A percentile compares a stretch with the other conserved stretches of the same genome.
Conservation (phyloP, 2,329 filamentous ascomycete genomes). For the Cytospora chrysosperma region DNA sequence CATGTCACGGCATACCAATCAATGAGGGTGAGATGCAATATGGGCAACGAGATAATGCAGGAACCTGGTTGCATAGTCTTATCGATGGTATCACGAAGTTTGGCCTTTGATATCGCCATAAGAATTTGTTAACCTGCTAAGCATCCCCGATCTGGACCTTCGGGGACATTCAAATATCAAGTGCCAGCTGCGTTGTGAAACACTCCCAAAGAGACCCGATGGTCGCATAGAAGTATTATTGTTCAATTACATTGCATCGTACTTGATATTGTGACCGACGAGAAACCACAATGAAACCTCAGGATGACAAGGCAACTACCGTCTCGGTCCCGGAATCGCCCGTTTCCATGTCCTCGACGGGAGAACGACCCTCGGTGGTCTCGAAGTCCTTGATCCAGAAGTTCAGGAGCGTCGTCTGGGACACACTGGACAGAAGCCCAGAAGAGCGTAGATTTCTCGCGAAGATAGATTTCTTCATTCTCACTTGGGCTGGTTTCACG, state of each 20-base stretch:
- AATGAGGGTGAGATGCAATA: not conserved
- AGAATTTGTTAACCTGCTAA: not conserved
- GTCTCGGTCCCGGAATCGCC: not conserved
- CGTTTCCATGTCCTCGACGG: not conserved
- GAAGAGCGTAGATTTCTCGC: constrained; percentile 26
- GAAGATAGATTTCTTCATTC: constrained; percentile 23
- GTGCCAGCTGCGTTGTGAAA: not conserved
- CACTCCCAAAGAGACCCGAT: not conserved
- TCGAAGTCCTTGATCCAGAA: constrained; percentile 24
- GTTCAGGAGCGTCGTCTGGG: constrained; percentile 28
- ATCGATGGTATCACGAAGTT: constrained; percentile 21
- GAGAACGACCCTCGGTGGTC: not conserved
- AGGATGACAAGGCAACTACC: not conserved
- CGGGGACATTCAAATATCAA: not conserved
- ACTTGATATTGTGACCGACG: no score
- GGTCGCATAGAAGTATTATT: not conserved
- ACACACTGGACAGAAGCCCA: constrained; percentile 19
- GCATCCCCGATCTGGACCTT: not conserved
- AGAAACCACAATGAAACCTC: constrained; percentile 3
- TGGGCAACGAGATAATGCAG: not conserved
- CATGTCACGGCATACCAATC: constrained; percentile 14
- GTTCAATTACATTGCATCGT: not conserved
- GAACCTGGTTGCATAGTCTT: not conserved
- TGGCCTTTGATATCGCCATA: not conserved
- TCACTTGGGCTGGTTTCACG: constrained; percentile 31